Evolutionary conservation across 2,329 filamentous ascomycete species (phyloP).

Genomic region (Alternaria longipes): DNA sequence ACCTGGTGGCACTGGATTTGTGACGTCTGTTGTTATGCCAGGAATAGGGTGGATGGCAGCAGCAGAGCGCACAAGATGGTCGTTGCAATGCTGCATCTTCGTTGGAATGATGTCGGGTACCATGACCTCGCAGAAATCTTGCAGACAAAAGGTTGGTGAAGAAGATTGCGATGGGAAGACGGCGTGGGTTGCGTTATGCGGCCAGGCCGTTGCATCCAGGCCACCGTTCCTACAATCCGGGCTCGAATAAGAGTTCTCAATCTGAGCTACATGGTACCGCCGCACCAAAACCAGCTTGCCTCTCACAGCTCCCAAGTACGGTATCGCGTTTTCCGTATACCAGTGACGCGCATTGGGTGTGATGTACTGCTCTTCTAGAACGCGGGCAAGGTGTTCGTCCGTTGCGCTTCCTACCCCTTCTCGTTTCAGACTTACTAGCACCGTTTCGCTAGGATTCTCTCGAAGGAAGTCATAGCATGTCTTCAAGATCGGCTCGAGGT

Average conservation of each 20-base stretch:
- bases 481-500: slow-evolving; percentile 76
- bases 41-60: slow-evolving; percentile 49
- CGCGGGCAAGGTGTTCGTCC: slow-evolving; percentile 78
- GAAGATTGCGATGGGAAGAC: slow-evolving; percentile 65
- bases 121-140: slow-evolving; percentile 93
- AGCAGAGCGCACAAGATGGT: slow-evolving; percentile 77
- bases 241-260: background rate
- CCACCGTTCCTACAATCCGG: slow-evolving; percentile 44
- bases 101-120: slow-evolving; percentile 77
- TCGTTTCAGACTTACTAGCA: slow-evolving; percentile 89
- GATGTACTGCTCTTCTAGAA: slow-evolving; percentile 76
- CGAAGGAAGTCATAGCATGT: slow-evolving; percentile 79
- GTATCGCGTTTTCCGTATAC: slow-evolving; percentile 79
- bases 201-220: slow-evolving; percentile 74
- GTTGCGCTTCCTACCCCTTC: slow-evolving; percentile 84
- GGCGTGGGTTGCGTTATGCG: slow-evolving; percentile 85
- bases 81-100: slow-evolving; percentile 78
- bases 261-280: slow-evolving; percentile 70
- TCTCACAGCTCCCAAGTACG: slow-evolving; percentile 78
- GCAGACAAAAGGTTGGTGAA: slow-evolving; percentile 70
- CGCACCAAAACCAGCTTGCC: slow-evolving; percentile 86
- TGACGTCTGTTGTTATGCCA: slow-evolving; percentile 51
- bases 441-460: slow-evolving; percentile 78
- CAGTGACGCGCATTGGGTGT: slow-evolving; percentile 69
- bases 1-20: slow-evolving; percentile 55